Conservation (phyloP, 2,329 filamentous ascomycete species). For the Canariomyces notabilis region DNA sequence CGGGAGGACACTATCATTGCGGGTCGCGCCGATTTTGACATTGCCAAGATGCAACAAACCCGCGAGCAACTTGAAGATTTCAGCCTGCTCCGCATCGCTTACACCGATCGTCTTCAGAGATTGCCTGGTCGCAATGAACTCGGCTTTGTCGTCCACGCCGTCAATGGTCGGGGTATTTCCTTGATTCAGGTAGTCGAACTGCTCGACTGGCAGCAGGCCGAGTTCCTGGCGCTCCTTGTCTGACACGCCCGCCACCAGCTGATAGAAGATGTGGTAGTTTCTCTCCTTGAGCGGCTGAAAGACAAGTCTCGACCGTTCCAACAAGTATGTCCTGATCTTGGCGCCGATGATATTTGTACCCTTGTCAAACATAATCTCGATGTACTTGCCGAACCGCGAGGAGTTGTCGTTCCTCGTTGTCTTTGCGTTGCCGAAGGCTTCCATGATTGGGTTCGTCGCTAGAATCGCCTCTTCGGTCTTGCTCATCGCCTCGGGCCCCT, state of each 20-base stretch:
- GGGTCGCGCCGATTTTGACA: conserved; percentile 87
- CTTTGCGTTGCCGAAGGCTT: conserved; percentile 98
- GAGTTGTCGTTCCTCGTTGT: conserved; percentile 99
- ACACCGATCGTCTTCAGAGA: conserved; percentile 89
- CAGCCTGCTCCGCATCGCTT: conserved; percentile 62
- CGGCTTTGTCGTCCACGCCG: conserved; percentile 90
- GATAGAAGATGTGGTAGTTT: conserved; percentile 99
- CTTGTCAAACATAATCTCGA: conserved; percentile 98
- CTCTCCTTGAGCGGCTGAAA: conserved; percentile 97
- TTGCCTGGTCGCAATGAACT: conserved; percentile 82
- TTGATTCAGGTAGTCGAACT: conserved; percentile 96
- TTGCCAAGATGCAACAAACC: conserved; percentile 93
- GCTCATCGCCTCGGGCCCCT: conserved; percentile 78
- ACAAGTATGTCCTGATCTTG: conserved; percentile 90
- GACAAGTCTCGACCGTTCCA: conserved; percentile 91
- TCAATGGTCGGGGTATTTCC: conserved; percentile 87
- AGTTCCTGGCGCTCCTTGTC: conserved; percentile 77
- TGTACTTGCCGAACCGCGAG: conserved; percentile 98
- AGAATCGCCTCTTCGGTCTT: conserved; percentile 98
- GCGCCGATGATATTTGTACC: conserved; percentile 95
- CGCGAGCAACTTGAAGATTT: conserved; percentile 86
- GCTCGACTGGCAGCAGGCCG: conserved; percentile 72
- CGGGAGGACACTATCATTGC: conserved; percentile 79
- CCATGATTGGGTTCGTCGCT: conserved; percentile 98
- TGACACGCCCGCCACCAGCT: conserved; percentile 86